Conservation (phyloP, 2,329 filamentous ascomycete genomes). For the Cladorrhinum sp. region DNA sequence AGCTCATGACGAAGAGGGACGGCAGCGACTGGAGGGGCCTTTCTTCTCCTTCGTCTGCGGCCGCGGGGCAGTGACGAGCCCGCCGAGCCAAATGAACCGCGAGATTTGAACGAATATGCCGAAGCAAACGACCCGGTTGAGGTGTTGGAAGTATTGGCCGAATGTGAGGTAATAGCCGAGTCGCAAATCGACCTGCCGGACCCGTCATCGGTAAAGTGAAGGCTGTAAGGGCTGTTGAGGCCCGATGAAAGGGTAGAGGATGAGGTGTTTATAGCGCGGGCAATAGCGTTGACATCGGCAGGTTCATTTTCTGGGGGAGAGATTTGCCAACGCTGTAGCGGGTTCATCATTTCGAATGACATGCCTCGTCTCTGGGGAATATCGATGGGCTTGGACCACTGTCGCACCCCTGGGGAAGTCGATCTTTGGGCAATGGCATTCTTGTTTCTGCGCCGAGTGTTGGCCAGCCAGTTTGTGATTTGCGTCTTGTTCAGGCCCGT, state of each 20-base stretch:
- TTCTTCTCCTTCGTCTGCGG: slow-evolving; percentile 49
- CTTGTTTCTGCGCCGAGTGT: slow-evolving; percentile 80
- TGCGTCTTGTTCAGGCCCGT: slow-evolving; percentile 81
- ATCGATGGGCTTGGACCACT: slow-evolving; percentile 63
- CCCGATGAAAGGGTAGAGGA: slow-evolving; percentile 52
- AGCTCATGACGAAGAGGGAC: slow-evolving; percentile 40
- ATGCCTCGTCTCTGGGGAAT: slow-evolving; percentile 64
- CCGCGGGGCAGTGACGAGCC: slow-evolving; percentile 39
- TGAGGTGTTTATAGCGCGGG: slow-evolving; percentile 54
- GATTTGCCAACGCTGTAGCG: slow-evolving; percentile 57
- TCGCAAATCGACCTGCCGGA: slow-evolving; percentile 57
- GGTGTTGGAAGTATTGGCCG: slow-evolving; percentile 59
- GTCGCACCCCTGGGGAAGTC: slow-evolving; percentile 65
- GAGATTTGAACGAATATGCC: slow-evolving; percentile 55
- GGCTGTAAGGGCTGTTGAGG: slow-evolving; percentile 55
- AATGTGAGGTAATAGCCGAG: slow-evolving; percentile 53
- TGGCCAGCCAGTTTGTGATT: slow-evolving; percentile 90
- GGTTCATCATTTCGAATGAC: slow-evolving; percentile 49
- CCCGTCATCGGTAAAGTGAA: slow-evolving; percentile 59
- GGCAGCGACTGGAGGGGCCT: slow-evolving; percentile 34
- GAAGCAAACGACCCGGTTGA: slow-evolving; percentile 58
- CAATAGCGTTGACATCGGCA: slow-evolving; percentile 57
- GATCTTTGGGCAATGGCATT: slow-evolving; percentile 61
- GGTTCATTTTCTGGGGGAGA: slow-evolving; percentile 61
- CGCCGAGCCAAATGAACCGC: slow-evolving; percentile 39